Percentiles rank a stretch among this genome's conserved stretches.
Evolutionary conservation across 2,329 filamentous ascomycete genomes (phyloP).

Genomic region (Penicillium sumatraense): DNA sequence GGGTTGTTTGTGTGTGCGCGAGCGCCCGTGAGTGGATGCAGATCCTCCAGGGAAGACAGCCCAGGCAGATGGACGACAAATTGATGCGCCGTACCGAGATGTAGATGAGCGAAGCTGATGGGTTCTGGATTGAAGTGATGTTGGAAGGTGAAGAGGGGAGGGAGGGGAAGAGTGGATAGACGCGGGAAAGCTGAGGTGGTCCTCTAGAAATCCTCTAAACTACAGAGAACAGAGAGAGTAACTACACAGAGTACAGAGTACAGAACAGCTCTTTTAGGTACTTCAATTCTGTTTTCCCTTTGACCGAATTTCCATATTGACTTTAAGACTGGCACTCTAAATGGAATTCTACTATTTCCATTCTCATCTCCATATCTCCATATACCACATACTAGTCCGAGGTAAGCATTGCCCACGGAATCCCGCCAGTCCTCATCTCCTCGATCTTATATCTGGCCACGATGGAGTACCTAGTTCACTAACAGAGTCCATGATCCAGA

Average conservation of each 20-base stretch:
- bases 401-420: slow-evolving; percentile 5
- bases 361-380: too few relatives aligned
- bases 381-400: too few relatives aligned
- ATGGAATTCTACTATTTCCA: not conserved
- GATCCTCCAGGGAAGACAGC: slow-evolving; percentile 17
- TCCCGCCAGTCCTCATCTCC: not conserved
- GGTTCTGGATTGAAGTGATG: slow-evolving; percentile 11
- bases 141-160: slow-evolving; percentile 14
- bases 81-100: not conserved
- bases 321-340: not conserved
- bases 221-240: not conserved
- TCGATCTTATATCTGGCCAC: too few relatives aligned
- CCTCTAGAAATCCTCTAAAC: too few relatives aligned
- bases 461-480: too few relatives aligned
- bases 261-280: not conserved
- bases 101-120: not conserved
- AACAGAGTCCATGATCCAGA: too few relatives aligned
- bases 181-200: slow-evolving; percentile 21
- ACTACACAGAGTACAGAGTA: not conserved
- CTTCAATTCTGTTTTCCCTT: not conserved
- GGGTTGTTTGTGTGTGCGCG: slow-evolving; percentile 23
- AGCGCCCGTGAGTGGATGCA: slow-evolving; percentile 16
- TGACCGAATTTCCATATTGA: slow-evolving; percentile 2
- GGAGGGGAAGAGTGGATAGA: slow-evolving; percentile 23
- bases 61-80: slow-evolving; percentile 10